Evolutionary conservation across 192 early-diverging fungal genomes (phyloP), one percentile per base, ranked within the genome.

Genomic region (Backusella sp.): DNA sequence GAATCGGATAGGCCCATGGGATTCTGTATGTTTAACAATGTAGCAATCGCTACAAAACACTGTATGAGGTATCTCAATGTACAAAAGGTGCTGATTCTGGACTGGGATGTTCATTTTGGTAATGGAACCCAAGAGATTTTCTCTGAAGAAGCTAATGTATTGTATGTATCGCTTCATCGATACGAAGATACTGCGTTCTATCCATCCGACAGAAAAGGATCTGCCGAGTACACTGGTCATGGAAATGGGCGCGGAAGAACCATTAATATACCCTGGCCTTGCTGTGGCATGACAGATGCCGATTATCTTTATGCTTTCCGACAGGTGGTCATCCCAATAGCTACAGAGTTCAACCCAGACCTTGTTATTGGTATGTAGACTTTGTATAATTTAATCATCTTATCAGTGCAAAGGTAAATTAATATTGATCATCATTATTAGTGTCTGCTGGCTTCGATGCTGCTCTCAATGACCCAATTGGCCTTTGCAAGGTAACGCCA

Each of bases 31-130:
- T 87, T 90, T 53, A 97, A 97, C 80, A 98, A 98, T 81, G 91
- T 98, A 3, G 94, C 95, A 0, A 89, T 98, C 34, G 94, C 97
- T 4, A 85, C 93, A 0, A 84, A 86, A 28, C 88, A 90, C 37
- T 73, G 94, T 6, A 87, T 90, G 67, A 59, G 59, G 28, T 36
- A 84, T 9, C 76, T 84, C n/a, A 78, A 83, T 23, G 82, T 85
- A 14, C 72, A 86, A 39, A 84, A 86, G 66, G 86, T 98, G 9
- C 78, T 98, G 79, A 92, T 98, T 28, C 76, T 98, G 15, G 97
- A 98, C 75, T 98, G 97, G 88, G 96, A 98, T 77, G 85, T 97
- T 21, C 96, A 98, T 80, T 96, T 97, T 76, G 96, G 96, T 91
- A 98, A 98, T 77, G 97, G 97, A 3, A 97, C 93, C 36, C 96